These are phyloP conservation scores for Taphrina confusa DNA, from an alignment of 1,139 yeast genomes.

Conservation along the genomic window DNA sequence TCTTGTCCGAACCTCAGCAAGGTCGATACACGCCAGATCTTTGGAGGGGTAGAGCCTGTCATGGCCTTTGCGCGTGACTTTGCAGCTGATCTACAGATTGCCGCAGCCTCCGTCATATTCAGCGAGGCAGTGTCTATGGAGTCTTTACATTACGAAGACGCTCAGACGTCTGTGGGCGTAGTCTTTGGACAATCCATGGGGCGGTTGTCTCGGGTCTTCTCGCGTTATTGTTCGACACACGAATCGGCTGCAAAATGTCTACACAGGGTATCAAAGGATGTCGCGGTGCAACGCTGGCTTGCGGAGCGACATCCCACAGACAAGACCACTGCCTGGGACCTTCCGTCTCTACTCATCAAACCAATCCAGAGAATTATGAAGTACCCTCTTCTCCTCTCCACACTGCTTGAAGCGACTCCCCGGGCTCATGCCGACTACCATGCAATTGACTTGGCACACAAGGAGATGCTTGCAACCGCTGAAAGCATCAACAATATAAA, in stretches of 20 bases:
- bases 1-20: not conserved
- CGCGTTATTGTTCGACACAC: constrained; percentile 36
- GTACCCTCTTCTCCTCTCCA: constrained; percentile 48
- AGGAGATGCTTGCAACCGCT: constrained; percentile 43
- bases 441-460: constrained; percentile 43
- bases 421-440: constrained; percentile 45
- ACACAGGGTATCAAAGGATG: constrained; percentile 36
- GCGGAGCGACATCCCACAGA: constrained; percentile 39
- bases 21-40: constrained; percentile 22
- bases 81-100: constrained; percentile 6
- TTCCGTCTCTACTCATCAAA: constrained; percentile 50
- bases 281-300: constrained; percentile 46
- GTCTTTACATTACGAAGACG: constrained; percentile 15
- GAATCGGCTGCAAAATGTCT: constrained; percentile 31
- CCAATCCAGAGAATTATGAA: constrained; percentile 51
- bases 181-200: constrained; percentile 32
- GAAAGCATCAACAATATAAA: constrained; percentile 44
- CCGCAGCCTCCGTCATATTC: constrained; percentile 13
- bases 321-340: constrained; percentile 49
- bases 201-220: constrained; percentile 35
- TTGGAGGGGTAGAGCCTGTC: constrained; percentile 29
- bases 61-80: constrained; percentile 24
- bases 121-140: constrained; percentile 8
- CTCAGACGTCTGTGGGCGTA: constrained; percentile 25
- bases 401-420: constrained; percentile 43